Conservation (phyloP, 495 filamentous ascomycete genomes). For the Podospora appendiculata region DNA sequence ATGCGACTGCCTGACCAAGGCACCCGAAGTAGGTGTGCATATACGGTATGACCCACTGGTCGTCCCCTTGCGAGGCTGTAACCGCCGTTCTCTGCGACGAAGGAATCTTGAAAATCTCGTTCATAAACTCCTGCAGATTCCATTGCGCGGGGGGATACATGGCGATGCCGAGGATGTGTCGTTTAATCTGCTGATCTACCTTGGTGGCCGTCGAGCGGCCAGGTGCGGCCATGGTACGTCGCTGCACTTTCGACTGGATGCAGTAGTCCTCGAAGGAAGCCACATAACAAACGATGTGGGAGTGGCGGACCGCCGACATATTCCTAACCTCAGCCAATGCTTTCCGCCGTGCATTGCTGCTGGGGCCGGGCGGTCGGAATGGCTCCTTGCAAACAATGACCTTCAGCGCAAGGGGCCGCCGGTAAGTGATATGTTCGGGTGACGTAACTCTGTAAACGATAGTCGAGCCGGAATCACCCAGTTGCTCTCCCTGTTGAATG, state of each 20-base stretch:
- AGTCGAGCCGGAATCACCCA: slow-evolving; percentile 23
- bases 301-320: slow-evolving; percentile 19
- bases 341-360: slow-evolving; percentile 16
- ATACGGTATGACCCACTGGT: slow-evolving; percentile 11
- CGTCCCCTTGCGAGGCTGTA: background rate
- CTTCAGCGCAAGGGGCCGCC: slow-evolving; percentile 22
- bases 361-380: slow-evolving; percentile 15
- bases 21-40: slow-evolving; percentile 27
- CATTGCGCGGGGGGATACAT: slow-evolving; percentile 26
- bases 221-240: slow-evolving; percentile 2
- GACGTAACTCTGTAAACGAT: slow-evolving; percentile 20
- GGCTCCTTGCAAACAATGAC: slow-evolving; percentile 23
- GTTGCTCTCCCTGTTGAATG: slow-evolving; percentile 10
- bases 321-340: slow-evolving; percentile 23
- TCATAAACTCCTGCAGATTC: slow-evolving; percentile 23
- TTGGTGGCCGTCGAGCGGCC: slow-evolving; percentile 2
- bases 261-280: slow-evolving; percentile 27
- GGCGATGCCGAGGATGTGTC: slow-evolving; percentile 25
- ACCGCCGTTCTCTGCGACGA: background rate
- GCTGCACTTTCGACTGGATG: slow-evolving; percentile 4
- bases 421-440: slow-evolving; percentile 13
- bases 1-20: slow-evolving; percentile 28
- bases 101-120: slow-evolving; percentile 7
- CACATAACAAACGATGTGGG: slow-evolving; percentile 27
- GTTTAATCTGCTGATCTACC: slow-evolving; percentile 16